Conservation (phyloP, 768 basidiomycete genomes). For the Crassisporium funariophilum region DNA sequence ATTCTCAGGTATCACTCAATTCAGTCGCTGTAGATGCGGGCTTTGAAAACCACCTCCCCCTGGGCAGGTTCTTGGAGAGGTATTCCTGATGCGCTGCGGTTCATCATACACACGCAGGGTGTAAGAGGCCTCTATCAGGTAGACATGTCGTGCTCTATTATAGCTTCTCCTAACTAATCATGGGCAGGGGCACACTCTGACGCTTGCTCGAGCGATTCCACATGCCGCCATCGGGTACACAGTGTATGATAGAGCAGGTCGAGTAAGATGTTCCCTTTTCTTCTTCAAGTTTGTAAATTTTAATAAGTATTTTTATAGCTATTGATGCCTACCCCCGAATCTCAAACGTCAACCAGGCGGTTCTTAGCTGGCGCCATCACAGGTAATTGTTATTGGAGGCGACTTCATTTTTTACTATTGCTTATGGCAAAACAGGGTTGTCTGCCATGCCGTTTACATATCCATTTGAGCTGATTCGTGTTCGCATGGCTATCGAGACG, state of each 20-base stretch:
- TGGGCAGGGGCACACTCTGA: conserved; percentile 9
- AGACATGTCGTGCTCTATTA: background rate
- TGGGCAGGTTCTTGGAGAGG: conserved; percentile 11
- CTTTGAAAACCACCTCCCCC: background rate
- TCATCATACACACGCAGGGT: conserved; percentile 6
- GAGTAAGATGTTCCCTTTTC: background rate
- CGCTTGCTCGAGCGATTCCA: conserved; percentile 11
- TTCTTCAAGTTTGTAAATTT: background rate
- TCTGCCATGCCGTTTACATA: conserved; percentile 11
- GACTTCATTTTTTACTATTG: background rate
- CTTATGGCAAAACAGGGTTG: background rate
- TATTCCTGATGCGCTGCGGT: conserved; percentile 6
- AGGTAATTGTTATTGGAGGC: background rate
- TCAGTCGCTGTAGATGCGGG: background rate
- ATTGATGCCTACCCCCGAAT: conserved; percentile 7
- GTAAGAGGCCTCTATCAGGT: conserved; percentile 11
- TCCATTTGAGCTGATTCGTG: conserved; percentile 13
- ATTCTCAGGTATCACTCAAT: conserved; percentile 4
- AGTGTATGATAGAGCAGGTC: conserved; percentile 10
- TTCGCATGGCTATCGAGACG: conserved; percentile 11
- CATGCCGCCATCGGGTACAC: conserved; percentile 14
- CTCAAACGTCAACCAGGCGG: conserved; percentile 6
- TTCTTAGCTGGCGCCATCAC: conserved; percentile 10
- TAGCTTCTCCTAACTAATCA: background rate
- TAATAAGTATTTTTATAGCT: background rate